Evolutionary conservation across 345 rosid species (phyloP).

Genomic region (Melaleuca alternifolia): DNA sequence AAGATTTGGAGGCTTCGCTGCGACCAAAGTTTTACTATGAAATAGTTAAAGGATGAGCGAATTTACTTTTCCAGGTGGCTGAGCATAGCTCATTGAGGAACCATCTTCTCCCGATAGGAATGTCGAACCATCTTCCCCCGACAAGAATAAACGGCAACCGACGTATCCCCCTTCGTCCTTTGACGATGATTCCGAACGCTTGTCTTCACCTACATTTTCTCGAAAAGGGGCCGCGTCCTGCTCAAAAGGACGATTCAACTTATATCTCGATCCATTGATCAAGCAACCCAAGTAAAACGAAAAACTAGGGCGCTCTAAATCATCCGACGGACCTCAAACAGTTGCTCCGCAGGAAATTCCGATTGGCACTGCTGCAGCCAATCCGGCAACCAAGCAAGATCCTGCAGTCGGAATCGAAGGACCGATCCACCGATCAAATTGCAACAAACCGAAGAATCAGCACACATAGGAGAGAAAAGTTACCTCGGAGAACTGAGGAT

Average conservation of each 20-base stretch:
- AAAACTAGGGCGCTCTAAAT: neutral
- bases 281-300: neutral
- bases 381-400: conserved; percentile 35
- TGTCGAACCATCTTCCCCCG: conserved; percentile 33
- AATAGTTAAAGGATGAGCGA: neutral
- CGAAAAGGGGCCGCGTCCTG: conserved; percentile 1
- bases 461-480: neutral
- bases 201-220: neutral
- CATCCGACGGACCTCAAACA: conserved; percentile 7
- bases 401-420: conserved; percentile 7
- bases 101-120: conserved; percentile 32
- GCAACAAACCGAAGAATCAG: no score
- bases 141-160: conserved; percentile 18
- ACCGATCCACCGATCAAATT: neutral
- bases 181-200: neutral
- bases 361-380: conserved; percentile 28
- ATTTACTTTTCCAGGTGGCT: conserved; percentile 28
- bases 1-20: neutral
- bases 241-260: neutral
- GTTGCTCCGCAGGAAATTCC: conserved; percentile 4
- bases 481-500: conserved; percentile 54
- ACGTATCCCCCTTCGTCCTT: conserved; percentile 1
- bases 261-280: neutral
- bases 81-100: conserved; percentile 8
- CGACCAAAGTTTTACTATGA: neutral